A percentile compares a stretch with the other conserved stretches of the same genome.
phyloP scores from a whole-genome alignment of 345 rosid genomes.

The Gynandropsis gynandra region DNA sequence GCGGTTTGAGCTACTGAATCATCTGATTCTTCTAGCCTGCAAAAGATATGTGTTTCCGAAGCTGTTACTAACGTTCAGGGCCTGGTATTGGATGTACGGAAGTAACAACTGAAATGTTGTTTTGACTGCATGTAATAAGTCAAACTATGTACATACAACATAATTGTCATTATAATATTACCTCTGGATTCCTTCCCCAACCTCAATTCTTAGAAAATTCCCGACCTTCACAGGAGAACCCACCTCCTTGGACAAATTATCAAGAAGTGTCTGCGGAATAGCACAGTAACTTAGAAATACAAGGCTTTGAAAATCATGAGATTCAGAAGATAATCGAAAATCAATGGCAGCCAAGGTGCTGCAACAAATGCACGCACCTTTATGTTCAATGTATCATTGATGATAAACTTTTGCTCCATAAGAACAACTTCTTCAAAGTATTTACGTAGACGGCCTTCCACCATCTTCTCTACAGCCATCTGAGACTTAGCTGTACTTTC shows the following conservation, averaged over 20 bases:
- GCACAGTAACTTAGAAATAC: neutral
- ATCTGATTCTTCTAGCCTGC: conserved; percentile 26
- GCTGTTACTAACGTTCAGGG: neutral
- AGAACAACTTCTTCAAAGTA: conserved; percentile 88
- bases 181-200: conserved; percentile 97
- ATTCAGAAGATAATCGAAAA: neutral
- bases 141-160: neutral
- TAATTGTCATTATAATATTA: conserved; percentile 18
- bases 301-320: neutral
- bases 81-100: too few species aligned
- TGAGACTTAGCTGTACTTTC: conserved; percentile 71
- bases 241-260: conserved; percentile 66
- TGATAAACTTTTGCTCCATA: conserved; percentile 80
- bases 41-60: neutral
- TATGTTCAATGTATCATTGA: conserved; percentile 57
- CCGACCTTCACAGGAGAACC: conserved; percentile 74
- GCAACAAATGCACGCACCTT: conserved; percentile 40
- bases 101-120: neutral
- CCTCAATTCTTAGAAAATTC: conserved; percentile 83
- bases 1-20: conserved; percentile 28
- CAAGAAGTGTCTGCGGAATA: conserved; percentile 47
- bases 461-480: conserved; percentile 87
- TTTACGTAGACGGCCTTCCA: conserved; percentile 93
- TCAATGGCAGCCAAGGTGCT: neutral
- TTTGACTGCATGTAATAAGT: neutral